Percentiles rank a stretch among this genome's conserved stretches.
phyloP scores from a whole-genome alignment of 192 early-diverging fungal species.

The Oehlia diaphana region DNA sequence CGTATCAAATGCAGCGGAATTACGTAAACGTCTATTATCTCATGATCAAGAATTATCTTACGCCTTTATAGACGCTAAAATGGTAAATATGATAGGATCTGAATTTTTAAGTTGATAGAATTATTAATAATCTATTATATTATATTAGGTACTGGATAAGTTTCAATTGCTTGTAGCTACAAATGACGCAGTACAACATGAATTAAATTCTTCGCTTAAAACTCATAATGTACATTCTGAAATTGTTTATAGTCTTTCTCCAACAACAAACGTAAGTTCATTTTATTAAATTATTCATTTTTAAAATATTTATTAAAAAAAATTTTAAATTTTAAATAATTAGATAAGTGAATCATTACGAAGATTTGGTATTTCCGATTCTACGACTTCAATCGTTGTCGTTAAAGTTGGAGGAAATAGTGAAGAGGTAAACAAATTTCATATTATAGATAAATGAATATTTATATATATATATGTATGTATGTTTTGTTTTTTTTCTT shows the following conservation, averaged over 20 bases:
- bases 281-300: neutral
- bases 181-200: slow-evolving; percentile 50
- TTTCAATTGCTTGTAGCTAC: slow-evolving; percentile 54
- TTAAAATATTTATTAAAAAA: slow-evolving; percentile 12
- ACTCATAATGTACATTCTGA: slow-evolving; percentile 59
- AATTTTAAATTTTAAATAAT: neutral
- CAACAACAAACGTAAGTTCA: slow-evolving; percentile 50
- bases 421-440: slow-evolving; percentile 30
- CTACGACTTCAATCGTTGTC: slow-evolving; percentile 43
- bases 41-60: slow-evolving; percentile 36
- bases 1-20: slow-evolving; percentile 38
- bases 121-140: neutral
- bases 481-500: neutral
- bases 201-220: slow-evolving; percentile 47
- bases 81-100: slow-evolving; percentile 30
- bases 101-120: too few relatives aligned
- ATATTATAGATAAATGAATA: neutral
- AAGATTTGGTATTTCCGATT: slow-evolving; percentile 53
- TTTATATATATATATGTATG: neutral
- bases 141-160: slow-evolving; percentile 45
- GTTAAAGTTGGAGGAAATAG: slow-evolving; percentile 48
- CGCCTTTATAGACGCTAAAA: slow-evolving; percentile 41
- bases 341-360: slow-evolving; percentile 57
- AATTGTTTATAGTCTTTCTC: slow-evolving; percentile 59
- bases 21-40: slow-evolving; percentile 38